phyloP scores from a whole-genome alignment of 1,284 basidiomycete genomes.

The Rhodotorula sp. region DNA sequence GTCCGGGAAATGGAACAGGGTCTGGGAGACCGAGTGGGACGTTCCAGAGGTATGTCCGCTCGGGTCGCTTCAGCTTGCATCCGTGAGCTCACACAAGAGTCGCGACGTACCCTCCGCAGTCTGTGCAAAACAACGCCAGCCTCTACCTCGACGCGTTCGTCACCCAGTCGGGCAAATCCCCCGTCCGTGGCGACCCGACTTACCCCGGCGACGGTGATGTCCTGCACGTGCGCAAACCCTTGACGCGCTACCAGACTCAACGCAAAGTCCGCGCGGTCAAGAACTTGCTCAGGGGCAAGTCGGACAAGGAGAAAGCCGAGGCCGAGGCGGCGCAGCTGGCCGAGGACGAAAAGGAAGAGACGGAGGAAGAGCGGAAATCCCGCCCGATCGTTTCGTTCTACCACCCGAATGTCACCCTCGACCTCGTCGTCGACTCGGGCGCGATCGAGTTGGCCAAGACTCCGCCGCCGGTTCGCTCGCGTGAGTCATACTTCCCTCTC shows the following conservation, averaged over 20 bases:
- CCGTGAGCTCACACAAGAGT: not conserved
- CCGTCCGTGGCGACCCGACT: conserved; percentile 59
- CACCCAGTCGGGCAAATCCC: conserved; percentile 63
- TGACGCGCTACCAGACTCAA: conserved; percentile 78
- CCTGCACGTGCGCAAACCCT: conserved; percentile 68
- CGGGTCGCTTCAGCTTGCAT: conserved; percentile 4
- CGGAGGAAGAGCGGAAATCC: conserved; percentile 48
- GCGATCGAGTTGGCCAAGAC: conserved; percentile 61
- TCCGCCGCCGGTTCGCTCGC: conserved; percentile 59
- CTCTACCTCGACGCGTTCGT: conserved; percentile 75
- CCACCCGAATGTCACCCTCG: conserved; percentile 85
- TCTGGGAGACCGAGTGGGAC: conserved; percentile 64
- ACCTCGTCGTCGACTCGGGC: conserved; percentile 70
- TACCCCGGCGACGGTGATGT: conserved; percentile 63
- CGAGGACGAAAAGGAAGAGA: conserved; percentile 52
- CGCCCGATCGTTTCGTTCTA: conserved; percentile 69
- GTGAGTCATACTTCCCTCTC: not conserved
- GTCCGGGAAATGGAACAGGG: conserved; percentile 70
- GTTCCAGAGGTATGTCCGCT: conserved; percentile 65
- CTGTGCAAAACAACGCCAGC: conserved; percentile 70
- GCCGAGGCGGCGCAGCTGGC: conserved; percentile 49
- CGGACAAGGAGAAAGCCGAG: conserved; percentile 36
- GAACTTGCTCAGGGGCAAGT: conserved; percentile 64
- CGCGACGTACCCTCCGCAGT: conserved; percentile 51
- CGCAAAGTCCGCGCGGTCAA: conserved; percentile 74